phyloP scores from a whole-genome alignment of 805 yeast species.

The Starmera dryadoides region DNA sequence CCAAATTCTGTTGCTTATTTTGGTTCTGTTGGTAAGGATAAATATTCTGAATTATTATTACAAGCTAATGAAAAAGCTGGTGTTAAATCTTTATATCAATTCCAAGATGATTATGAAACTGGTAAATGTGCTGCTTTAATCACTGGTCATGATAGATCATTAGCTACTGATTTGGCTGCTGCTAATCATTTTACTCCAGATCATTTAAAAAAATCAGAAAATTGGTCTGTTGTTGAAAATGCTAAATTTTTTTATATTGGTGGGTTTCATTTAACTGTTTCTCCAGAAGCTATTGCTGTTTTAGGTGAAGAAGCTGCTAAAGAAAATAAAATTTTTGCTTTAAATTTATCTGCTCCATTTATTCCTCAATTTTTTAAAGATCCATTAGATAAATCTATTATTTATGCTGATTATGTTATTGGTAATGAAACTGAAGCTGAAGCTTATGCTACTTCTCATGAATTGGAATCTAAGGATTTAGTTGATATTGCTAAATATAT shows the following conservation, averaged over 20 bases:
- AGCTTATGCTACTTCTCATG: constrained; percentile 85
- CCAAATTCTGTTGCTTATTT: constrained; percentile 78
- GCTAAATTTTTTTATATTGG: constrained; percentile 89
- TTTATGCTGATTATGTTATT: constrained; percentile 85
- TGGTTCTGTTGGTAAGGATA: constrained; percentile 94
- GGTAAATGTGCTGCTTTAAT: constrained; percentile 98
- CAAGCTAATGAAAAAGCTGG: constrained; percentile 88
- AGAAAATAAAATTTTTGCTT: constrained; percentile 64
- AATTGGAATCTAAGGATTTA: constrained; percentile 49
- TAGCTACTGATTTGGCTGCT: constrained; percentile 95
- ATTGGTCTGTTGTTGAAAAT: constrained; percentile 78
- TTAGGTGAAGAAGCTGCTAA: constrained; percentile 91
- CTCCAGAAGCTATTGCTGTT: constrained; percentile 86
- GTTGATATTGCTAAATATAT: constrained; percentile 74
- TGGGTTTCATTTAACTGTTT: constrained; percentile 98
- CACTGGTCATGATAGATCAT: constrained; percentile 80
- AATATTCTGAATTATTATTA: constrained; percentile 70
- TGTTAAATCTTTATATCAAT: constrained; percentile 77
- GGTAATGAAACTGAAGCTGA: constrained; percentile 98
- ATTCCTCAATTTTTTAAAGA: constrained; percentile 93
- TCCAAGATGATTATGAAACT: constrained; percentile 70
- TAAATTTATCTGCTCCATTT: constrained; percentile 96
- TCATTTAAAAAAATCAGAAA: constrained; percentile 82
- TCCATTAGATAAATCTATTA: constrained; percentile 69
- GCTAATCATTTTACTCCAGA: constrained; percentile 93